Base-by-base conservation (phyloP, 2,329 filamentous ascomycete genomes). In the Pyrenophora graminea region DNA sequence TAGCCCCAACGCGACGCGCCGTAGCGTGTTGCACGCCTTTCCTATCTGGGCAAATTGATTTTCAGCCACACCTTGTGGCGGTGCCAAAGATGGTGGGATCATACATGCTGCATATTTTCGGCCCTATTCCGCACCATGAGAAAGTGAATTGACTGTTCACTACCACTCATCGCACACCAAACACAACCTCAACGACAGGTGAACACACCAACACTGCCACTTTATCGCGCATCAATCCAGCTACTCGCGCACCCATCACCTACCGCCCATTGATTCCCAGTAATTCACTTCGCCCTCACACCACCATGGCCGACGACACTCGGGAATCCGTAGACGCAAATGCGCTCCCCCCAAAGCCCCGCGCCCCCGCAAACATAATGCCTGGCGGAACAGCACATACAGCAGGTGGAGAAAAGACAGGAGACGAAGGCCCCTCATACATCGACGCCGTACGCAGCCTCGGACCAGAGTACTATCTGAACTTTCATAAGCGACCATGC, bases 401-500 rank as follows among this genome's bases (percentile, higher is more conserved):
- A 74, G 80, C 81, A 8, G 88, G 78, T 75, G 89, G 80, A 77
- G 63, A 65, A 33, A 62, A 66, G 39, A 49, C 60, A 4, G 63
- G 65, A n/a, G 52, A 48, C 40, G 55, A 59, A 6, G 61, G 55
- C 1, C 57, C 86, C n/a, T 71, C 74, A 13, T 68, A 73, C 42
- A 59, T 70, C 32, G 85, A 90, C 36, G 89, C 84, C 1, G 78
- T 92, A 42, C 82, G 84, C 55, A 83, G 81, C 40, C 85, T 93
- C 55, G 85, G 85, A 55, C 68, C 80, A 33, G 79, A 86, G 33
- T 90, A 93, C 65, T 88, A 92, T 58, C 73, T 84, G 38, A 83
- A 85, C 38, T 79, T 95, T 45, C 87, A 92, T 71, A 87, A 88
- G 72, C 83, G 85, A 50, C 93, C 93, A 0, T 97, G 94, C 73